Percentiles rank a stretch among this genome's conserved stretches.
Evolutionary conservation across 306 rosid genomes (phyloP).

Genomic region (Elaeagnus macrophylla): DNA sequence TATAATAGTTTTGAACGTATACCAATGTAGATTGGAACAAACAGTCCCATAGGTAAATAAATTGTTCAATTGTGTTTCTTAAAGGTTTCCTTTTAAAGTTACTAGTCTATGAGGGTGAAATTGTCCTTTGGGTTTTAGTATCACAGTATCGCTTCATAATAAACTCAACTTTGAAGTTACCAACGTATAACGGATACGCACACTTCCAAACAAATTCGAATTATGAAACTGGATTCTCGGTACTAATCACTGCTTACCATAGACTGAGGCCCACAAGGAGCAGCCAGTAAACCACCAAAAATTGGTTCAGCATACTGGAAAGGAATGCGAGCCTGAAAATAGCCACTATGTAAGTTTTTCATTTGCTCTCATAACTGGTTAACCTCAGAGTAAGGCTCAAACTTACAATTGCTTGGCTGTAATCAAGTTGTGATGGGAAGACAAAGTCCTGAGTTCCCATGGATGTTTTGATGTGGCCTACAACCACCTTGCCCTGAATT

Average conservation of each 20-base stretch:
- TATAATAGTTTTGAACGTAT: too few relatives aligned
- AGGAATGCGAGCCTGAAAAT: slow-evolving; percentile 46
- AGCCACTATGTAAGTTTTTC: slow-evolving; percentile 14
- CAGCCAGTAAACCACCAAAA: slow-evolving; percentile 30
- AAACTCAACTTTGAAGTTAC: too few relatives aligned
- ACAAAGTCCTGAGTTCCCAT: slow-evolving; percentile 31
- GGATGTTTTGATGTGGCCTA: slow-evolving; percentile 20
- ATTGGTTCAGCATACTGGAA: slow-evolving; percentile 35
- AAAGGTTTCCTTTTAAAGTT: too few relatives aligned
- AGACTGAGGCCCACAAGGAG: slow-evolving; percentile 37
- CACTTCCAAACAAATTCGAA: too few relatives aligned
- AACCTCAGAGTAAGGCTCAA: slow-evolving; percentile 16
- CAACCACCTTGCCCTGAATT: slow-evolving; percentile 23
- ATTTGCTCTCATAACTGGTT: slow-evolving; percentile 11
- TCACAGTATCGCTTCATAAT: too few relatives aligned
- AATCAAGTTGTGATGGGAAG: slow-evolving; percentile 30
- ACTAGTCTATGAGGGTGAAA: too few relatives aligned
- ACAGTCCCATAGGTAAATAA: too few relatives aligned
- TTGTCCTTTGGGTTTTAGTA: too few relatives aligned
- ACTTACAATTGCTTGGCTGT: slow-evolving; percentile 46
- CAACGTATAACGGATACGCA: too few relatives aligned
- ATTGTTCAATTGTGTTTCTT: too few relatives aligned
- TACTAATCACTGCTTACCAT: slow-evolving; percentile 24
- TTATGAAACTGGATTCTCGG: too few relatives aligned
- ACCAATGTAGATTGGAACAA: too few relatives aligned